Evolutionary conservation across 768 basidiomycete genomes (phyloP).

Genomic region (Leccinellum albellum): DNA sequence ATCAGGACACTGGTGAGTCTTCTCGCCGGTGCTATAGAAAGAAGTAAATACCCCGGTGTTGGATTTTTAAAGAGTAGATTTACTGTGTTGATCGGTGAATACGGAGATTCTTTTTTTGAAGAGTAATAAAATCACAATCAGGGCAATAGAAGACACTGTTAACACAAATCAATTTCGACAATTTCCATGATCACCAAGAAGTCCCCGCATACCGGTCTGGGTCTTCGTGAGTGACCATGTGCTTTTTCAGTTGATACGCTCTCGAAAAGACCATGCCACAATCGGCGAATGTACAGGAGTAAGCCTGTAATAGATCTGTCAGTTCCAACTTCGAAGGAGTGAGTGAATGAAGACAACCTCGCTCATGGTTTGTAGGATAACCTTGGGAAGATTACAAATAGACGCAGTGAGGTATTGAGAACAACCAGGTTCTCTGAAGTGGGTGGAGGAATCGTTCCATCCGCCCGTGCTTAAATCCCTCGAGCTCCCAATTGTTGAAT

Average conservation of each 20-base stretch:
- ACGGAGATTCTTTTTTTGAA: conserved; percentile 18
- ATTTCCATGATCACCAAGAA: background rate
- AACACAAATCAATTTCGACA: background rate
- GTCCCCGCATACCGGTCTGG: conserved; percentile 2
- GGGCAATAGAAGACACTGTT: conserved; percentile 14
- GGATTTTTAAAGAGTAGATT: background rate
- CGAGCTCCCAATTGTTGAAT: background rate
- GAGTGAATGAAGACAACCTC: background rate
- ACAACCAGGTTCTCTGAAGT: conserved; percentile 12
- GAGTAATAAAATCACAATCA: conserved; percentile 12
- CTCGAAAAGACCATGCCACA: conserved; percentile 4
- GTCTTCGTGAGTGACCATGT: conserved; percentile 5
- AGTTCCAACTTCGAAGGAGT: background rate
- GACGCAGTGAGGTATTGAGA: background rate
- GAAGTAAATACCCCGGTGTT: background rate
- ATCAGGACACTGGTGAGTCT: conserved; percentile 8
- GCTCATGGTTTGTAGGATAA: conserved; percentile 4
- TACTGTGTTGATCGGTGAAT: conserved; percentile 22
- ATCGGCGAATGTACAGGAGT: background rate
- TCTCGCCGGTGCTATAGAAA: conserved; percentile 21
- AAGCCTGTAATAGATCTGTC: background rate
- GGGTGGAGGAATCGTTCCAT: background rate
- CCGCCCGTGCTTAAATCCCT: conserved; percentile 11
- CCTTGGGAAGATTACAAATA: background rate
- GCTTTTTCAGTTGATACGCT: conserved; percentile 11